These are phyloP conservation scores for Botrytis galanthina DNA, from an alignment of 2,329 filamentous ascomycete genomes.

Conservation along the genomic window DNA sequence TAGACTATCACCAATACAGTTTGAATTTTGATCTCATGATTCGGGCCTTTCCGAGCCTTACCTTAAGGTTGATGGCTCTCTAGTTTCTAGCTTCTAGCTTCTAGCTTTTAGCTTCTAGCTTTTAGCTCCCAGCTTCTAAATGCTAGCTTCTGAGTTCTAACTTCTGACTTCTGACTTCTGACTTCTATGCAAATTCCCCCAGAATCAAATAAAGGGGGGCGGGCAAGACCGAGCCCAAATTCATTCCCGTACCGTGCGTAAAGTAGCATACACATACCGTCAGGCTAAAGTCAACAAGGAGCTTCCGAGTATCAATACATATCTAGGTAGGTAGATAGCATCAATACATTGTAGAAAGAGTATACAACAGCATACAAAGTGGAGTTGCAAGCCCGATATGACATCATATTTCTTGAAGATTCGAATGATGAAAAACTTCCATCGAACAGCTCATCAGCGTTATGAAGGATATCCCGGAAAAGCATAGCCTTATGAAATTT, in stretches of 20 bases:
- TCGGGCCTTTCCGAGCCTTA: not conserved
- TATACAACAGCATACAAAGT: not conserved
- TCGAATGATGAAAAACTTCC: not conserved
- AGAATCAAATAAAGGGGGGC: not conserved
- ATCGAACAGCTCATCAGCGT: slow-evolving; percentile 8
- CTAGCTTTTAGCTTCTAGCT: too few species aligned
- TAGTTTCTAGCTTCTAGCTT: not conserved
- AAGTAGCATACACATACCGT: not conserved
- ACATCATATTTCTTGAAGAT: not conserved
- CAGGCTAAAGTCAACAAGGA: not conserved
- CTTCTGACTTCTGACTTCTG: not conserved
- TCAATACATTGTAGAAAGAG: not conserved
- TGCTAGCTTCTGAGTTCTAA: too few species aligned
- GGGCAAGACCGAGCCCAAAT: not conserved
- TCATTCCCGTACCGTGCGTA: not conserved
- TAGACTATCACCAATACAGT: not conserved
- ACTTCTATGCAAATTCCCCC: not conserved
- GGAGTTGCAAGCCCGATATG: not conserved
- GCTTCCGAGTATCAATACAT: not conserved
- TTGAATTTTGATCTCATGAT: not conserved
- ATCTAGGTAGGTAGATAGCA: not conserved
- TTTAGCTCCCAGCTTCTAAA: not conserved
- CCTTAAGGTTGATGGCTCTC: not conserved
- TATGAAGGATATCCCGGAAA: not conserved
- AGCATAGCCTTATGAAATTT: not conserved